These are phyloP conservation scores for Aristolochia contorta DNA, from an alignment of 164 flowering plant species.

Conservation along the genomic window DNA sequence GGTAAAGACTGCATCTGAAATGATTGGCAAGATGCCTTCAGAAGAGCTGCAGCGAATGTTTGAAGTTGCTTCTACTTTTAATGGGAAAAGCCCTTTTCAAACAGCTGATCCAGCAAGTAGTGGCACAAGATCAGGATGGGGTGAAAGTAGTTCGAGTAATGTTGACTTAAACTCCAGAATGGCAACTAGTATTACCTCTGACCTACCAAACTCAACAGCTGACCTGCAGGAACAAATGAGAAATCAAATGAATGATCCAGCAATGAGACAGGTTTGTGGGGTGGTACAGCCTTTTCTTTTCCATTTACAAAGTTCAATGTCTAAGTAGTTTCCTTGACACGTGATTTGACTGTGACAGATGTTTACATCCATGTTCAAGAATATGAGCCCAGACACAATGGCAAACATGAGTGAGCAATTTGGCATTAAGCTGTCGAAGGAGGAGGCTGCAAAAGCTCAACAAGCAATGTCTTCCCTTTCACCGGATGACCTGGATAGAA, in stretches of 20 bases:
- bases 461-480: constrained; percentile 89
- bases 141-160: constrained; percentile 39
- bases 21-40: constrained; percentile 77
- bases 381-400: constrained; percentile 95
- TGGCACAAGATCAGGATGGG: constrained; percentile 18
- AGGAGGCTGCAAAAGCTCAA: constrained; percentile 92
- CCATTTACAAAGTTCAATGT: background rate
- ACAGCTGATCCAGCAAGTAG: constrained; percentile 3
- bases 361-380: constrained; percentile 81
- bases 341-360: constrained; percentile 39
- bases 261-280: constrained; percentile 62
- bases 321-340: background rate
- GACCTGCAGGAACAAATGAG: constrained; percentile 86
- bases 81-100: constrained; percentile 6
- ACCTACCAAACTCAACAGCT: constrained; percentile 33
- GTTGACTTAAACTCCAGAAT: constrained; percentile 21
- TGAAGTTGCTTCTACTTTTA: constrained; percentile 56
- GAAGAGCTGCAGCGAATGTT: constrained; percentile 75
- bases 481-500: constrained; percentile 75
- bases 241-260: constrained; percentile 92
- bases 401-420: constrained; percentile 91
- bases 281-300: background rate
- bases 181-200: constrained; percentile 16
- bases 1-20: constrained; percentile 65
- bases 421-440: constrained; percentile 77